A percentile compares a stretch with the other conserved stretches of the same genome.
Evolutionary conservation across 2,329 filamentous ascomycete genomes (phyloP).

Genomic region (Paecilomyces fulvus): DNA sequence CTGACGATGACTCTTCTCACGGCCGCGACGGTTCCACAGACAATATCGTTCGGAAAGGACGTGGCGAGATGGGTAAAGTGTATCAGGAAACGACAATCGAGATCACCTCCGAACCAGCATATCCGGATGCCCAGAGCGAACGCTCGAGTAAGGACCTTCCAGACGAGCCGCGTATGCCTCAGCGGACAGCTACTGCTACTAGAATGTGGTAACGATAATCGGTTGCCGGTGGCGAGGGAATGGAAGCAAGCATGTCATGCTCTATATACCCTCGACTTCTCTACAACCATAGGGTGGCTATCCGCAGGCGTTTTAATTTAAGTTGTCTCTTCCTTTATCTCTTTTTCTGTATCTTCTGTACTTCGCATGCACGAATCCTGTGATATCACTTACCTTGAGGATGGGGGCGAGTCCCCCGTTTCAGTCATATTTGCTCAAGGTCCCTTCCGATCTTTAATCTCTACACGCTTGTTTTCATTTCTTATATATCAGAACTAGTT

Average conservation of each 20-base stretch:
- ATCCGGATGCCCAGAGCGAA: conserved; percentile 15
- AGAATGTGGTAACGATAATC: background rate
- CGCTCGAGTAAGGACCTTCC: conserved; percentile 20
- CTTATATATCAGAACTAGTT: background rate
- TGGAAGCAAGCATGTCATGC: background rate
- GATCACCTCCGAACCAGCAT: conserved; percentile 30
- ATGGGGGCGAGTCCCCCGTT: background rate
- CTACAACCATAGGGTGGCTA: background rate
- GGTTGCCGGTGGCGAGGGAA: background rate
- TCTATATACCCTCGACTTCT: background rate
- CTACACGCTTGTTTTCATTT: background rate
- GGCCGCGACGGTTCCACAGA: conserved; percentile 39
- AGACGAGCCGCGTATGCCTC: background rate
- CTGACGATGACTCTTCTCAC: conserved; percentile 18
- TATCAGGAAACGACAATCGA: conserved; percentile 38
- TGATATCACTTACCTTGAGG: background rate
- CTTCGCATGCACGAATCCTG: background rate
- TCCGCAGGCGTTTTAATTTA: background rate
- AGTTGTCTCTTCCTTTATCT: background rate
- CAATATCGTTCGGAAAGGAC: conserved; percentile 29
- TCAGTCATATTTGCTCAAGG: background rate
- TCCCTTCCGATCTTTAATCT: background rate
- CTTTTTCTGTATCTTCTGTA: background rate
- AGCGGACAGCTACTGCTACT: background rate
- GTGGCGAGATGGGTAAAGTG: conserved; percentile 31